Evolutionary conservation across 2,329 filamentous ascomycete genomes (phyloP).

Genomic region (Neonectria coccinea): DNA sequence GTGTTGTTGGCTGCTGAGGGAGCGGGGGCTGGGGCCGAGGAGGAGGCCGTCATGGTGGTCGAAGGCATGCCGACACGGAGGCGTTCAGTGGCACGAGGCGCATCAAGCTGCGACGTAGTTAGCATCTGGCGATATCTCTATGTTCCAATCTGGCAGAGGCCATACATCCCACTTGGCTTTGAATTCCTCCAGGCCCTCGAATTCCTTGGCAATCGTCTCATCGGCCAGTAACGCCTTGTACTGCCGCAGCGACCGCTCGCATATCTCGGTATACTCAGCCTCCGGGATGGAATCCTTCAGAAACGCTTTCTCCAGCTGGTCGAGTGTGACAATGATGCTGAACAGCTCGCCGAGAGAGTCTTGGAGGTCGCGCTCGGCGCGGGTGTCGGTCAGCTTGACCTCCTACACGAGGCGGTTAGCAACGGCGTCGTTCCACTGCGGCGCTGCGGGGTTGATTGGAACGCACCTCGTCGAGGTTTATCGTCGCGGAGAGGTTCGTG

Average conservation of each 20-base stretch:
- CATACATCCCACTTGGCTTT: conserved; percentile 91
- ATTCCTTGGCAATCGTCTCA: conserved; percentile 89
- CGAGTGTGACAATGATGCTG: conserved; percentile 95
- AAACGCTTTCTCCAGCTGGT: conserved; percentile 96
- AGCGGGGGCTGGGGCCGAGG: conserved; percentile 58
- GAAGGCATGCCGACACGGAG: conserved; percentile 93
- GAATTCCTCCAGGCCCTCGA: conserved; percentile 89
- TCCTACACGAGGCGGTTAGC: conserved; percentile 68
- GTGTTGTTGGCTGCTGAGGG: conserved; percentile 60
- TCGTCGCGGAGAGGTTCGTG: conserved; percentile 83
- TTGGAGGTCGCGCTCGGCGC: conserved; percentile 90
- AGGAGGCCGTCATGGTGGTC: conserved; percentile 74
- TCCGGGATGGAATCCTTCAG: conserved; percentile 95
- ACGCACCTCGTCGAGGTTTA: conserved; percentile 89
- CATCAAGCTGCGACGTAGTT: conserved; percentile 76
- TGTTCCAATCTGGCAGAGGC: accelerated
- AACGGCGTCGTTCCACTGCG: conserved; percentile 14
- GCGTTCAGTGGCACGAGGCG: conserved; percentile 91
- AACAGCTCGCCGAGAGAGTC: conserved; percentile 98
- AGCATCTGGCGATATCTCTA: not conserved
- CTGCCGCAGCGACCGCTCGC: conserved; percentile 91
- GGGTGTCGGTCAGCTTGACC: conserved; percentile 89
- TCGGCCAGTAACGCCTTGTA: conserved; percentile 95
- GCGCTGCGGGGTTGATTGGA: not conserved
- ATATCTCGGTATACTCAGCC: conserved; percentile 94